Evolutionary conservation across 495 filamentous ascomycete genomes (phyloP).

Genomic region (Trichocladium uniseriatum): DNA sequence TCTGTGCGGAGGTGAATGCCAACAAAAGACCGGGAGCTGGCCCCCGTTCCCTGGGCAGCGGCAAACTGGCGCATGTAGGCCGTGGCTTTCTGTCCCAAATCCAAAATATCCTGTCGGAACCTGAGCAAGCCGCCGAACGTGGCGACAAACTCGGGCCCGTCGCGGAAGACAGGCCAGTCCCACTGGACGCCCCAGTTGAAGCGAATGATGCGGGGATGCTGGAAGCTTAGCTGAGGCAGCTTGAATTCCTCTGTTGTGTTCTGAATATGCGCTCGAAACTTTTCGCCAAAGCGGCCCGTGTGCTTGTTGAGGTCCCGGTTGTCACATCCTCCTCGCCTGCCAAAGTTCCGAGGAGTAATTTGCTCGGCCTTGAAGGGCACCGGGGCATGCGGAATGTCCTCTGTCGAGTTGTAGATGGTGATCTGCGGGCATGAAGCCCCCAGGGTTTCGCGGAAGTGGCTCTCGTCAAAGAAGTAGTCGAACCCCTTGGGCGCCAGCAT

Average conservation of each 20-base stretch:
- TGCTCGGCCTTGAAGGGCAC: constrained; percentile 23
- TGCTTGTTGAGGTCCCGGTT: constrained; percentile 36
- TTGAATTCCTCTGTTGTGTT: constrained; percentile 19
- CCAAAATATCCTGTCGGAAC: constrained; percentile 32
- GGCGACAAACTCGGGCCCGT: constrained; percentile 35
- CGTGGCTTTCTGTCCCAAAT: constrained; percentile 21
- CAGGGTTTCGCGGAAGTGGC: constrained; percentile 32
- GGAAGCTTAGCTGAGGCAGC: constrained; percentile 17
- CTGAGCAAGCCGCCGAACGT: constrained; percentile 34
- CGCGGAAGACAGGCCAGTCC: constrained; percentile 36
- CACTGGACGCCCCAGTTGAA: constrained; percentile 39
- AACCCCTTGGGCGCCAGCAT: constrained; percentile 27
- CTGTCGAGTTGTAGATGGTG: constrained; percentile 25
- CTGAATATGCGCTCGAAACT: constrained; percentile 24
- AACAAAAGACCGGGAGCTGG: constrained; percentile 17
- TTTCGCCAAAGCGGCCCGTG: constrained; percentile 31
- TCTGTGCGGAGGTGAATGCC: constrained; percentile 37
- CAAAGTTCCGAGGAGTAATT: constrained; percentile 35
- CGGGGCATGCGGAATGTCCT: constrained; percentile 32
- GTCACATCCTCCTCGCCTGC: constrained; percentile 34
- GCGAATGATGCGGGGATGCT: constrained; percentile 28
- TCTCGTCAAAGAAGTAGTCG: constrained; percentile 39
- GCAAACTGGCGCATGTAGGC: constrained; percentile 24
- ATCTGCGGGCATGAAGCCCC: constrained; percentile 33
- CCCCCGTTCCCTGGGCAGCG: constrained; percentile 1